Evolutionary conservation across 768 basidiomycete species (phyloP).

Genomic region (Boletus fagicola): DNA sequence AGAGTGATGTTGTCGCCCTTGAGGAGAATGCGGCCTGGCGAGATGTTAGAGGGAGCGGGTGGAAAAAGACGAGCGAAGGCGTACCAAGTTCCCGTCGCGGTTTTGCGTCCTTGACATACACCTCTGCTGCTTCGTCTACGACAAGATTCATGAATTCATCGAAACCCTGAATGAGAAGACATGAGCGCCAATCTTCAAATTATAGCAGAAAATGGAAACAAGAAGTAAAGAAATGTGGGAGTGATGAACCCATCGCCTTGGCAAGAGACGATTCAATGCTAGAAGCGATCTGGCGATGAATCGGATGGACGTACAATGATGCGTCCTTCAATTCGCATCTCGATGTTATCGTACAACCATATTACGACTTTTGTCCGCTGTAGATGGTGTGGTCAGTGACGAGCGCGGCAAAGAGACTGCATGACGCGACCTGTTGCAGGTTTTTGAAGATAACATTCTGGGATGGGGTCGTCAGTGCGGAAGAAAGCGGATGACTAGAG

Average conservation of each 20-base stretch:
- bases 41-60: neutral
- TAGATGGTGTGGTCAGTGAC: constrained; percentile 12
- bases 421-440: constrained; percentile 68
- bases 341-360: constrained; percentile 96
- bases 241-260: constrained; percentile 34
- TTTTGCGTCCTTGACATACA: constrained; percentile 87
- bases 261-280: constrained; percentile 41
- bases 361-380: constrained; percentile 84
- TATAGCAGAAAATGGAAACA: neutral
- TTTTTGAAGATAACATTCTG: constrained; percentile 99
- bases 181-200: constrained; percentile 23
- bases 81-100: constrained; percentile 80
- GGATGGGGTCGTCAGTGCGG: constrained; percentile 4
- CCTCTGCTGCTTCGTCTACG: constrained; percentile 89
- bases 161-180: constrained; percentile 66
- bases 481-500: neutral
- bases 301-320: constrained; percentile 75
- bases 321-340: constrained; percentile 94
- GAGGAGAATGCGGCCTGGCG: constrained; percentile 84
- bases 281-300: constrained; percentile 28
- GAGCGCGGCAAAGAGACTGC: constrained; percentile 3
- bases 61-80: constrained; percentile 23
- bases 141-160: constrained; percentile 99
- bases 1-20: constrained; percentile 99
- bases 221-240: constrained; percentile 3